Base-by-base conservation (phyloP, 2,329 filamentous ascomycete genomes). In the Hypoxylon sp. region DNA sequence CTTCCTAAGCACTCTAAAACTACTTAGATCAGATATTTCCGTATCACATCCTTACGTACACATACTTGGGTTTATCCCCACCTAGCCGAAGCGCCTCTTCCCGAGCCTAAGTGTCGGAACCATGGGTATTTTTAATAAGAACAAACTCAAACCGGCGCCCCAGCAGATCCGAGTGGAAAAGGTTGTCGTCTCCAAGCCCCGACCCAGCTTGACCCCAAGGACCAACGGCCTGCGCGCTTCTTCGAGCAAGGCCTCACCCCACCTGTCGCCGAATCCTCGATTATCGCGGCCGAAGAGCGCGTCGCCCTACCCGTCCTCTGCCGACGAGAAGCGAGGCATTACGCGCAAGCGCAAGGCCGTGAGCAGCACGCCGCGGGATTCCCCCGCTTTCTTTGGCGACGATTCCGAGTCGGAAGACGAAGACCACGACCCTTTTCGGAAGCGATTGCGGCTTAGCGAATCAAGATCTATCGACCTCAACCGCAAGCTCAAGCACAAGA, bases 131-230 rank as follows among this genome's bases (percentile, higher is more conserved):
- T 77, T 81, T 61, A 76, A 76, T 61, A 80, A 80, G 61, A 74
- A 78, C 65, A 86, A 84, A 72, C 81, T 84, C 76, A 85, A 85
- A 75, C 76, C 80, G 67, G 80, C 83, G 64, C 78, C 80, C 55
- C 80, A 82, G 59, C 80, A 79, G 62, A 80, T 85, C 69, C 81
- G 83, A 63, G 82, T 84, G 70, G 83, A 86, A 72, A 83, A 82
- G 67, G 82, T 85, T 59, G 76, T 79, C 55, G 78, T 85, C 71
- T 62, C 74, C 30, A 72, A 73, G 58, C 64, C 71, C 15, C 69
- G 73, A 51, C 71, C 76, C 11, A 66, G 41, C 49, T 64, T 68
- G 6, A 67, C 64, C 10, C 59, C 71, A 22, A 65, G 66, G 48
- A 57, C 59, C 59, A 65, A 66, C 52, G 58, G 62, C 56, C 60